Evolutionary conservation across 495 filamentous ascomycete species (phyloP).

Genomic region (Amniculicola lignicola): DNA sequence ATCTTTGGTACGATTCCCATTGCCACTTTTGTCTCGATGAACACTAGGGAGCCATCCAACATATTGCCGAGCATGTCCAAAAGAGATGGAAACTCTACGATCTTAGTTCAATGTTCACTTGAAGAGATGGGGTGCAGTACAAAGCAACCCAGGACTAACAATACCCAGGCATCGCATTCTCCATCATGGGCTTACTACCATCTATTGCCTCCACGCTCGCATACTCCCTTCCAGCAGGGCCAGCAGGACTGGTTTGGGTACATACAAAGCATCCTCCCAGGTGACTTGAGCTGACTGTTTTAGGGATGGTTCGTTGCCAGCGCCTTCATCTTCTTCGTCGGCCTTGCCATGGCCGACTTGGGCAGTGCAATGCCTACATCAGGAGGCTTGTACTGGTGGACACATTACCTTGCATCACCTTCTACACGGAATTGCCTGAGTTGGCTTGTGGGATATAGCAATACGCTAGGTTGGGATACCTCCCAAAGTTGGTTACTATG

Average conservation of each 20-base stretch:
- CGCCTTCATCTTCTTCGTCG: slow-evolving; percentile 62
- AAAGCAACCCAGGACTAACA: slow-evolving; percentile 8
- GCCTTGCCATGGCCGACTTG: slow-evolving; percentile 67
- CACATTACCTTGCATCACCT: slow-evolving; percentile 61
- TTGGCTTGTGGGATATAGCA: slow-evolving; percentile 70
- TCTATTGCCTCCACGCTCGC: slow-evolving; percentile 65
- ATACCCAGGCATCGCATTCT: slow-evolving; percentile 57
- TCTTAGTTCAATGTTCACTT: no score
- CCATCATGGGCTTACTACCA: slow-evolving; percentile 70
- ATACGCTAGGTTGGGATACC: slow-evolving; percentile 51
- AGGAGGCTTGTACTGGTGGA: slow-evolving; percentile 70
- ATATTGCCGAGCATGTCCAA: no score
- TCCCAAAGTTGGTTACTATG: not conserved
- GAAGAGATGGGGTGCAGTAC: not conserved
- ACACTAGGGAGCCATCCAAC: no score
- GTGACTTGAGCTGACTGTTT: not conserved
- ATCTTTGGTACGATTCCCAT: slow-evolving; percentile 51
- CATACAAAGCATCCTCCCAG: no score
- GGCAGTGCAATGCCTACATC: slow-evolving; percentile 68
- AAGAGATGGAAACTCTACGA: no score
- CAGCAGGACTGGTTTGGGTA: slow-evolving; percentile 69
- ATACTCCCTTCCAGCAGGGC: slow-evolving; percentile 65
- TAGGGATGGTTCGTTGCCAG: slow-evolving; percentile 62
- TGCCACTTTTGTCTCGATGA: not conserved
- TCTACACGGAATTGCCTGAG: slow-evolving; percentile 61